Base-by-base conservation (phyloP, 371 early-diverging fungal species). In the Phascolomyces articulosus region DNA sequence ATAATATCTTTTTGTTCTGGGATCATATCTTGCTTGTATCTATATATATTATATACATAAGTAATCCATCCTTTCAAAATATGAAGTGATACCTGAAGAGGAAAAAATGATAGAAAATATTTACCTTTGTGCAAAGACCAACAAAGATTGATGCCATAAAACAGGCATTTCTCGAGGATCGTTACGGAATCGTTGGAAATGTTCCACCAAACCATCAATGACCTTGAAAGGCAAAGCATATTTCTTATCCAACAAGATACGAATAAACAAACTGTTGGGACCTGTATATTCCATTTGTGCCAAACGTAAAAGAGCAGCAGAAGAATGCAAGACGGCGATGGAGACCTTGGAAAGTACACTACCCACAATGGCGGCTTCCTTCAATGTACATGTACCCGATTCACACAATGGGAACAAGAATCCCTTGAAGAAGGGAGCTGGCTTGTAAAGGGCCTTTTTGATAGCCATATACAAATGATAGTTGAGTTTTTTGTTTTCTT, bases 201-300 rank as follows among this genome's bases (percentile, higher is more conserved):
- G 98, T 78, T 92, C 90, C 18, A 98, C 97, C 41, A 98, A 71
- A 21, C 94, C 89, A 77, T 97, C 98, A 18, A 98, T 90, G 27
- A 97, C 98, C 81, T 95, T 94, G 88, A 88, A 97, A 0, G 98
- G 99, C 67, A 98, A 83, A 13, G 99, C 98, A 65, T 98, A 98
- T 79, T 98, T 98, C 71, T 98, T 98, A 78, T 98, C 99, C 27
- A 98, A 85, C 53, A 98, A 85, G 55, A 97, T 85, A 63, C 97
- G 94, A 64, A 98, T 94, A 73, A 98, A 97, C 64, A 98, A 78
- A 56, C 90, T 89, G 74, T 93, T 95, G 65, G 98, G 90, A 40
- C 95, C 97, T n/a, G 95, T 91, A 80, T 98, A 98, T 28, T 96
- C 96, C 95, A 97, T 95, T 62, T 97, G 95, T n/a, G 98, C 93